phyloP scores from a whole-genome alignment of 257 asterid species.

The Fraxinus anomala region DNA sequence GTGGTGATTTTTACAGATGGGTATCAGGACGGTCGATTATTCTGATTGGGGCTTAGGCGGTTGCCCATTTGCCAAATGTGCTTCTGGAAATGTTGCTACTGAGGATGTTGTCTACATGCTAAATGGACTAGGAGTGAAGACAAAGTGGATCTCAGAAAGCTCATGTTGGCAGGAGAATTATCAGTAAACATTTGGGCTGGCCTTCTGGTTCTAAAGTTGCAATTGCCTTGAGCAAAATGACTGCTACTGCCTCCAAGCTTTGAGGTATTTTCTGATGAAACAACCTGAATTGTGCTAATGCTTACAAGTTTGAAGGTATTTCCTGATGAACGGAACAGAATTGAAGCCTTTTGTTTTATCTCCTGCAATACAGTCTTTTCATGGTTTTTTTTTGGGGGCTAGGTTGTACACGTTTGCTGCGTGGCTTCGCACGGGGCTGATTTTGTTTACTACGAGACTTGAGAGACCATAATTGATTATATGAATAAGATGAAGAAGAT shows the following conservation, averaged over 20 bases:
- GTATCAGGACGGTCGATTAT: slow-evolving; percentile 76
- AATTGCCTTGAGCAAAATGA: slow-evolving; percentile 56
- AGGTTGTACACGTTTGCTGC: neutral
- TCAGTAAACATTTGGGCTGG: slow-evolving; percentile 68
- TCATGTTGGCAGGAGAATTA: slow-evolving; percentile 78
- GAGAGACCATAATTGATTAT: neutral
- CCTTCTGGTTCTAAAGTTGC: slow-evolving; percentile 82
- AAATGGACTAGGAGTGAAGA: slow-evolving; percentile 75
- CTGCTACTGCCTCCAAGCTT: slow-evolving; percentile 68
- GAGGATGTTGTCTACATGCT: slow-evolving; percentile 96
- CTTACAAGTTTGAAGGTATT: slow-evolving; percentile 65
- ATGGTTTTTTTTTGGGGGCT: neutral
- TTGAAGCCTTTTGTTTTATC: neutral
- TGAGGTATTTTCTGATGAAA: slow-evolving; percentile 33
- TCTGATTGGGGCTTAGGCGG: slow-evolving; percentile 95
- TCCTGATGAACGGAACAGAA: neutral
- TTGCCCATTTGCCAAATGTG: slow-evolving; percentile 97
- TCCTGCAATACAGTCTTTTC: neutral
- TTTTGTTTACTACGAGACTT: no score
- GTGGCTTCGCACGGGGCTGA: neutral
- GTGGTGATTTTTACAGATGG: slow-evolving; percentile 61
- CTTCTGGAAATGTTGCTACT: slow-evolving; percentile 92
- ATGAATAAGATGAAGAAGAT: neutral
- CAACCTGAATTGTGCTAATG: slow-evolving; percentile 22
- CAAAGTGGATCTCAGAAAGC: slow-evolving; percentile 70